Conservation (phyloP, 441 rosid species). For the Manihot esculenta region DNA sequence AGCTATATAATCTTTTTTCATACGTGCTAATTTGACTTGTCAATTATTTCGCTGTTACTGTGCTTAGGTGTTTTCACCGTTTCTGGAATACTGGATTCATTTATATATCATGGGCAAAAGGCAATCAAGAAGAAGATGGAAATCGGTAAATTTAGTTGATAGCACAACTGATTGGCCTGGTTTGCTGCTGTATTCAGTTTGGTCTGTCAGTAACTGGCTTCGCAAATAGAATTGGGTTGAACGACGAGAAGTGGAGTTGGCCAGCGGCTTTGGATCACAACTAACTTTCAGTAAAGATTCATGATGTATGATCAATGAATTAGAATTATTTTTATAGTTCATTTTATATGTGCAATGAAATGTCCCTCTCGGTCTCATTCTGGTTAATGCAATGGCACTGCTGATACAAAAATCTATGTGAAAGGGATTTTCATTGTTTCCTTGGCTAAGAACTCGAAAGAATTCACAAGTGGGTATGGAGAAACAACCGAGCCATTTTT, state of each 20-base stretch:
- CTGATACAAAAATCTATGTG: neutral
- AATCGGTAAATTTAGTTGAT: slow-evolving; percentile 84
- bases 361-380: neutral
- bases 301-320: slow-evolving; percentile 24
- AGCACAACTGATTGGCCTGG: slow-evolving; percentile 7
- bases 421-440: slow-evolving; percentile 6
- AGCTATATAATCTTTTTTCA: neutral
- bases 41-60: neutral
- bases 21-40: slow-evolving; percentile 2
- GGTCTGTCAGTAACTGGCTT: slow-evolving; percentile 8
- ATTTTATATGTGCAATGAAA: slow-evolving; percentile 12
- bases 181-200: slow-evolving; percentile 17
- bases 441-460: neutral
- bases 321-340: slow-evolving; percentile 21
- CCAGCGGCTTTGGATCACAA: slow-evolving; percentile 19
- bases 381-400: slow-evolving; percentile 14
- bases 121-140: slow-evolving; percentile 97
- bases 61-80: slow-evolving; percentile 84
- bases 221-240: slow-evolving; percentile 16
- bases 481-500: neutral
- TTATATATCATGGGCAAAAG: slow-evolving; percentile 87
- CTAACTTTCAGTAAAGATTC: slow-evolving; percentile 21
- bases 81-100: slow-evolving; percentile 90
- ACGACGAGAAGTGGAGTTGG: slow-evolving; percentile 11
- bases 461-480: neutral